Percentiles rank a stretch among this genome's conserved stretches.
Conservation (phyloP, 495 filamentous ascomycete genomes). For the Usnea hakonensis region DNA sequence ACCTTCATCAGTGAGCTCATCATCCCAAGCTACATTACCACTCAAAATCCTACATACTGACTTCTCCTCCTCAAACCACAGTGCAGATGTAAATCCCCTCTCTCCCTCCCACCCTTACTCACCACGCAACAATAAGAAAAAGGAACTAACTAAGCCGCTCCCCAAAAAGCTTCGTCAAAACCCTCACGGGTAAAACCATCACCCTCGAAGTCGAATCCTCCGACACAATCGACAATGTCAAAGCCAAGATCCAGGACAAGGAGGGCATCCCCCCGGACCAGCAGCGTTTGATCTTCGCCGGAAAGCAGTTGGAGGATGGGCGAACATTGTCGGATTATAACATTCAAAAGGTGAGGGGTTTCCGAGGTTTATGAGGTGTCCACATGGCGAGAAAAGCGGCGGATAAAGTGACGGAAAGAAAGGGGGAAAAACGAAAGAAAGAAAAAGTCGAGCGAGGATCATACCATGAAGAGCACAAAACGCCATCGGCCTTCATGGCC, state of each 20-base stretch:
- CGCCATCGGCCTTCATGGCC: too few relatives aligned
- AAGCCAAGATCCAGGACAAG: constrained; percentile 98
- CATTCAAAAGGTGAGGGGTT: constrained; percentile 86
- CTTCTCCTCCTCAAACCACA: constrained; percentile 32
- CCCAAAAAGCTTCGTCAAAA: constrained; percentile 89
- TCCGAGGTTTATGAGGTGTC: neutral
- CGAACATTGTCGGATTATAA: constrained; percentile 98
- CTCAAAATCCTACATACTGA: constrained; percentile 24
- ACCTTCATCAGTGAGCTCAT: constrained; percentile 53
- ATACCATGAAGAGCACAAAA: too few relatives aligned
- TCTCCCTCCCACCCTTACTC: constrained; percentile 24
- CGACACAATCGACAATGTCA: constrained; percentile 98
- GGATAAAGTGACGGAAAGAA: neutral
- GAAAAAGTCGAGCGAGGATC: neutral
- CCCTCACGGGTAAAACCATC: constrained; percentile 99
- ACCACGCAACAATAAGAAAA: constrained; percentile 6
- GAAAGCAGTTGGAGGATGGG: constrained; percentile 99
- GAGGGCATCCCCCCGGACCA: constrained; percentile 99
- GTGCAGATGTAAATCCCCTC: constrained; percentile 66
- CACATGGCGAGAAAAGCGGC: neutral
- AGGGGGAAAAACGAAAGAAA: neutral
- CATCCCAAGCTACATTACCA: neutral
- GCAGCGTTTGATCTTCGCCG: constrained; percentile 98
- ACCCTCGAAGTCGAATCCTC: constrained; percentile 98
- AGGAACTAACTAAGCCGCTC: constrained; percentile 2